These are phyloP conservation scores for Umbelopsis isabellina DNA, from an alignment of 192 early-diverging fungal species.

Conservation along the genomic window DNA sequence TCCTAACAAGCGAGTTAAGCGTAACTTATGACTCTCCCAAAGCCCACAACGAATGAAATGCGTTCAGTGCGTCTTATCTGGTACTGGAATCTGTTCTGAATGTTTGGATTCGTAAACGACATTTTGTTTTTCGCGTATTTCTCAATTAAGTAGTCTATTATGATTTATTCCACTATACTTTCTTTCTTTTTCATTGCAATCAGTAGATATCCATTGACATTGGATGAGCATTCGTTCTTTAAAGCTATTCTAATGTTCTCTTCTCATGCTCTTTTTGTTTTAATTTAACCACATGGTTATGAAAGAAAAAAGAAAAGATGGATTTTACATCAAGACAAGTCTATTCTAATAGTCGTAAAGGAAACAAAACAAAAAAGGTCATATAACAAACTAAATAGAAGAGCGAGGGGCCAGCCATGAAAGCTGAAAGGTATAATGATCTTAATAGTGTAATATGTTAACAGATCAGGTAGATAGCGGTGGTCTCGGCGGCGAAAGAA, in stretches of 20 bases:
- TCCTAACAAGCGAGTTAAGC: constrained; percentile 18
- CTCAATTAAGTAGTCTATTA: not conserved
- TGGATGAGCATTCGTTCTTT: not conserved
- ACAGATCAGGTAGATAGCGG: too few relatives aligned
- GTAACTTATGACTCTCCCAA: constrained; percentile 17
- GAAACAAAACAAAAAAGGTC: not conserved
- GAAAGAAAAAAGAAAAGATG: constrained; percentile 4
- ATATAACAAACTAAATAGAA: not conserved
- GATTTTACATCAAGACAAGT: constrained; percentile 1
- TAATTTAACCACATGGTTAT: not conserved
- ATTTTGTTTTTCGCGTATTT: not conserved
- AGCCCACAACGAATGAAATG: constrained; percentile 11
- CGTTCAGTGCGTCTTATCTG: constrained; percentile 12
- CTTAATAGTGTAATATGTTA: too few relatives aligned
- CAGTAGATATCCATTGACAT: too few relatives aligned
- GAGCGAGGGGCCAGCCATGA: not conserved
- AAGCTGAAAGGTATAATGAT: too few relatives aligned
- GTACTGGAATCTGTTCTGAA: constrained; percentile 14
- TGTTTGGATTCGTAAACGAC: constrained; percentile 5
- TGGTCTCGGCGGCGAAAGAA: not conserved
- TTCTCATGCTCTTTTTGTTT: not conserved
- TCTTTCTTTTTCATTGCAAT: not conserved
- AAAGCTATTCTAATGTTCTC: not conserved
- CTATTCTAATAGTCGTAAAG: not conserved
- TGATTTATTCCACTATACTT: not conserved